Base-by-base conservation (phyloP, 768 basidiomycete genomes). In the Tephrocybe rancida region DNA sequence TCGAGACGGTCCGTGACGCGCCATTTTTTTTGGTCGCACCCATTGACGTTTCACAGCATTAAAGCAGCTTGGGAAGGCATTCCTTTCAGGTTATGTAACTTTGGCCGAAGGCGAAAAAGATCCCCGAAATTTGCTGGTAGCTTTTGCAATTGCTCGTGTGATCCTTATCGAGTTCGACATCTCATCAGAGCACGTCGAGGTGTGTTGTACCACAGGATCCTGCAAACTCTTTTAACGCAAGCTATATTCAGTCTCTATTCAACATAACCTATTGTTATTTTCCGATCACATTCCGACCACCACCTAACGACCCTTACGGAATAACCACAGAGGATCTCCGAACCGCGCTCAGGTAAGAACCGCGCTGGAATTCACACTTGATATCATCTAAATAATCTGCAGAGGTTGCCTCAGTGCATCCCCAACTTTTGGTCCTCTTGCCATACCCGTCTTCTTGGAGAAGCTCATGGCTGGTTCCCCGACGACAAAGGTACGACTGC, bases 261-360 rank as follows among this genome's bases (percentile, higher is more conserved):
- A 92, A 98, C 63, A 87, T 98, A 66, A 90, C 88, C 0, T 98
- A 95, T 69, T 98, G 97, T 68, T 99, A 99, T 69, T 99, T 98
- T 72, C 97, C 97, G 0, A 98, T 99, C 51, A 92, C 94, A 0
- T 99, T 97, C 74, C 82, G 90, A 53, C 94, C 96, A 8, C 93
- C 95, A 16, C 89, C 93, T 1, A 87, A 94, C 60, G 95, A 98
- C 65, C 94, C 93, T 16, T 95, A 96, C 67, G 89, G 90, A 3
- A 95, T 99, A 54, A 90, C 87, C 2, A 77, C 90, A 0, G 92
- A 95, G 27, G 91, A 98, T 64, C 80, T 99, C 19, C 88, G 89
- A 62, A 59, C 66, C 47, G 76, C 87, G 2, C 78, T 98, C 14
- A 78, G 86, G 90, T 88, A 61, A 38, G 45, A 27, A 21, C n/a